Evolutionary conservation across 345 rosid genomes (phyloP), one percentile per base, ranked within the genome.

Genomic region (Salix purpurea): DNA sequence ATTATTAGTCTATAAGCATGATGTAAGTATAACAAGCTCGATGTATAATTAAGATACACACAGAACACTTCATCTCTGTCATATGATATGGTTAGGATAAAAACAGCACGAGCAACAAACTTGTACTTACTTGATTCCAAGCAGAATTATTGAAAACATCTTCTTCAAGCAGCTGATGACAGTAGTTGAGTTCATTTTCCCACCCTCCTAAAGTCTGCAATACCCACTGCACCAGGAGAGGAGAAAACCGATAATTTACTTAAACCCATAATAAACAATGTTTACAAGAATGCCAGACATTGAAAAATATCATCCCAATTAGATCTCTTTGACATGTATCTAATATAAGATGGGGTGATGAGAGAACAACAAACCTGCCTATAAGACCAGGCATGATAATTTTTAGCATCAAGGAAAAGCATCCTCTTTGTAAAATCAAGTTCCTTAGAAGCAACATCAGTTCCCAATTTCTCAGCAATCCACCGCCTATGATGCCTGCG

Each of bases 331-430:
- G 18, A 64, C 39, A 37, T 28, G 46, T 26, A 75, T 34, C 72
- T 69, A 65, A 21, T 23, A 60, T 65, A 56, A 50, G 28, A 44
- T 19, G 32, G 26, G 60, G 23, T 26, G 65, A 70, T 19, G 60
- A 12, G 50, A 67, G 18, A 28, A 71, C 4, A 14, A 83, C 90
- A 77, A 73, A 93, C 98, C 98, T 93, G 98, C 79, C 98, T 89
- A 86, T 93, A 93, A 62, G 97, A 96, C 98, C 99, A 92, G 71
- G 95, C 97, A 79, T 89, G 98, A 83, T 96, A 96, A 73, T 96
- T 88, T 79, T 92, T 96, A 74, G 97, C 91, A 83, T 93, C 99
- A 67, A 76, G 36, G 39, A 81, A 82, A 69, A 93, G 89, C 48
- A 93, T 87, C 71, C 81, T 83, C 87, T 77, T 78, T 6, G 90